phyloP scores from a whole-genome alignment of 306 rosid species.

The Rosa multiflora region DNA sequence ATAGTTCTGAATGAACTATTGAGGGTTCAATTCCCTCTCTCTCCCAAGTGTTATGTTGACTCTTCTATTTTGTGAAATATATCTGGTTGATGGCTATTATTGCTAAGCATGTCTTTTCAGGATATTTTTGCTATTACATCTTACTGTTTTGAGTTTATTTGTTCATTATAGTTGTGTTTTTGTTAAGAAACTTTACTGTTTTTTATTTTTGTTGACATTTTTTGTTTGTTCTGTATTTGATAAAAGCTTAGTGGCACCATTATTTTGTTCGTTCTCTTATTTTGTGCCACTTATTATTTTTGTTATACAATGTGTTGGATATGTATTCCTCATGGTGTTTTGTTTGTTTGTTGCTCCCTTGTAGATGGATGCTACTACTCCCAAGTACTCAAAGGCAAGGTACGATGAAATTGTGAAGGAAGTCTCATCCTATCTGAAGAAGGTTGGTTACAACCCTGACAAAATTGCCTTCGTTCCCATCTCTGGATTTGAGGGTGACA shows the following conservation, averaged over 20 bases:
- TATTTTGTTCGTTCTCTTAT: too few species aligned
- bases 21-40: conserved; percentile 47
- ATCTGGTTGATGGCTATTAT: not conserved
- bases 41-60: not conserved
- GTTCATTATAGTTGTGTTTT: too few species aligned
- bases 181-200: too few species aligned
- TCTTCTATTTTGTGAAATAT: not conserved
- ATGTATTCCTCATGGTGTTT: not conserved
- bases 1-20: conserved; percentile 23
- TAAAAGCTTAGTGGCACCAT: too few species aligned
- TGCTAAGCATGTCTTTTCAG: too few species aligned
- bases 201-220: too few species aligned
- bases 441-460: conserved; percentile 38
- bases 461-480: conserved; percentile 14
- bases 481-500: too few species aligned
- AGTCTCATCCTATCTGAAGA: conserved; percentile 38
- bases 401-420: conserved; percentile 35
- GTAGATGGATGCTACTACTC: conserved; percentile 37
- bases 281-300: too few species aligned
- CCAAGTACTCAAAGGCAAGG: conserved; percentile 18
- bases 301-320: not conserved
- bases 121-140: too few species aligned
- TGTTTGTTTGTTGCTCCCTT: not conserved
- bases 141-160: too few species aligned
- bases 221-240: too few species aligned